Percentiles rank a stretch among this genome's conserved stretches.
These are phyloP conservation scores for Podospora australis DNA, from an alignment of 495 filamentous ascomycete species.

Conservation along the genomic window DNA sequence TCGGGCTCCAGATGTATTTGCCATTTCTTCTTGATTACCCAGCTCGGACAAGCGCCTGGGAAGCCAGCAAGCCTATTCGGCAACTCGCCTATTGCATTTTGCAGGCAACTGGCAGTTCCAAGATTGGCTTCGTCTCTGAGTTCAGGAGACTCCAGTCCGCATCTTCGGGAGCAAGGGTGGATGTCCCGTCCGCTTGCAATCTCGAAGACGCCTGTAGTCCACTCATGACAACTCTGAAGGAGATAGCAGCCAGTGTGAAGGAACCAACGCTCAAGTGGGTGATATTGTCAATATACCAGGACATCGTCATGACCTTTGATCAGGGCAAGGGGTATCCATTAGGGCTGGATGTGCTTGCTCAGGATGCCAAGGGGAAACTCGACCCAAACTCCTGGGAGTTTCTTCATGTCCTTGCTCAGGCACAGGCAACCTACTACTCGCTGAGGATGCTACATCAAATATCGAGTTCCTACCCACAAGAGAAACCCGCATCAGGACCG, in stretches of 20 bases:
- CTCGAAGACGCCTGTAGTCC: slow-evolving; percentile 1
- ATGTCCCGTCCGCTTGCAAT: slow-evolving; percentile 3
- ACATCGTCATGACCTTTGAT: slow-evolving; percentile 32
- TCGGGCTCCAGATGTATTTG: slow-evolving; percentile 46
- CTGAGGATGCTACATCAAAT: slow-evolving; percentile 58
- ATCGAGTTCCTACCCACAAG: slow-evolving; percentile 23
- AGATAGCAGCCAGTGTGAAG: not conserved
- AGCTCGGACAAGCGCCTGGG: slow-evolving; percentile 57
- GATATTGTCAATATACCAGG: slow-evolving; percentile 36
- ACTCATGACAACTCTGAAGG: slow-evolving; percentile 10
- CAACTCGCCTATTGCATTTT: slow-evolving; percentile 54
- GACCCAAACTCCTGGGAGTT: slow-evolving; percentile 47
- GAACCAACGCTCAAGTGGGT: slow-evolving; percentile 26
- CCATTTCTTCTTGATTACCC: slow-evolving; percentile 54
- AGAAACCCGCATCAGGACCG: not conserved
- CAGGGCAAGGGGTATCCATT: slow-evolving; percentile 25
- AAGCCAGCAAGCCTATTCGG: slow-evolving; percentile 45
- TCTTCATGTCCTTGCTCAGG: slow-evolving; percentile 57
- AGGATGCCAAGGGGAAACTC: slow-evolving; percentile 14
- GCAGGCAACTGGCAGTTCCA: slow-evolving; percentile 27
- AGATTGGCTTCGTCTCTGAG: slow-evolving; percentile 18
- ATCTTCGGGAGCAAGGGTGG: slow-evolving; percentile 16
- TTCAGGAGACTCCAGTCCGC: slow-evolving; percentile 23
- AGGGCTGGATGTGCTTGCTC: slow-evolving; percentile 18
- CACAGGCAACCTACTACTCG: slow-evolving; percentile 59